Conservation (phyloP, 495 filamentous ascomycete genomes). For the Patellaria atrata region DNA sequence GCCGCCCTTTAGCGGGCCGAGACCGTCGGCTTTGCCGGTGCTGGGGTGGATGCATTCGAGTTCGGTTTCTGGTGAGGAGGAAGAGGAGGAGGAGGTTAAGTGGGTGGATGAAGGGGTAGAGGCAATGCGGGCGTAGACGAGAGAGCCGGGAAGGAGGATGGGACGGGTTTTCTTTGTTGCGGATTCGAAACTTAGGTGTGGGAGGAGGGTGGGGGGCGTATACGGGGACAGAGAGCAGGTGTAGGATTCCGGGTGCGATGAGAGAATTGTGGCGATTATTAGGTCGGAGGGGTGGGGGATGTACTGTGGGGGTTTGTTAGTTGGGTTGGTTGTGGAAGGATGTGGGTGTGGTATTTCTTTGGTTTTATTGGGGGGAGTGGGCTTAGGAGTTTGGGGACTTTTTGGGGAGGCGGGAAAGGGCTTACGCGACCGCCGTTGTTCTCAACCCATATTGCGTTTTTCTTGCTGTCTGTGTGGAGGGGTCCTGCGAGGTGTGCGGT, state of each 20-base stretch:
- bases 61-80: constrained; percentile 69
- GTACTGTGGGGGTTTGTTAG: constrained; percentile 44
- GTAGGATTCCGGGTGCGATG: constrained; percentile 59
- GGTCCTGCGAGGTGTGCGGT: constrained; percentile 66
- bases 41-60: constrained; percentile 73
- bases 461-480: constrained; percentile 56
- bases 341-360: constrained; percentile 9
- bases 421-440: constrained; percentile 48
- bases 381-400: neutral
- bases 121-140: constrained; percentile 76
- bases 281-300: constrained; percentile 62
- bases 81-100: no score
- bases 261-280: constrained; percentile 70
- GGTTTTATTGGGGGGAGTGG: neutral
- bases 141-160: constrained; percentile 50
- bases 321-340: constrained; percentile 25
- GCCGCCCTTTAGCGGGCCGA: constrained; percentile 73
- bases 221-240: constrained; percentile 56
- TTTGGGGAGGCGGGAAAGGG: constrained; percentile 1
- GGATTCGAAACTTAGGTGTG: constrained; percentile 78
- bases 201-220: constrained; percentile 58
- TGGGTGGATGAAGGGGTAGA: no score
- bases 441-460: constrained; percentile 71
- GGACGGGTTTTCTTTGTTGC: constrained; percentile 88
- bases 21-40: constrained; percentile 78